Evolutionary conservation across 75 land plant genomes (phyloP).

Genomic region (Pseudotsuga menziesii): DNA sequence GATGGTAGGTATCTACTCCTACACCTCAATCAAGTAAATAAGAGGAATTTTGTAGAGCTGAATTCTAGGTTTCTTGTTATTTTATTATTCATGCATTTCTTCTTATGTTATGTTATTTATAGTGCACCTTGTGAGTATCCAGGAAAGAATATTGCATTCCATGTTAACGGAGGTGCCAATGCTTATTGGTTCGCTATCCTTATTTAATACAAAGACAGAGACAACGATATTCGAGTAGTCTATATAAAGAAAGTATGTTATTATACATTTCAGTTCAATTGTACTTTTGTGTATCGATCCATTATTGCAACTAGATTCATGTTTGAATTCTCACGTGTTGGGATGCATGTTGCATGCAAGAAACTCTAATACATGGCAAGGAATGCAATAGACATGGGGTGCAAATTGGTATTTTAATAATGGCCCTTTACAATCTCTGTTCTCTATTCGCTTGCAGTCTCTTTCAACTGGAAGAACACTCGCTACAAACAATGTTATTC

Average conservation of each 20-base stretch:
- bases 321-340: too few species aligned
- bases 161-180: constrained; percentile 75
- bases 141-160: constrained; percentile 67
- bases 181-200: constrained; percentile 71
- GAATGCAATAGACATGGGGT: constrained; percentile 54
- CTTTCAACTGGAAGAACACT: constrained; percentile 21
- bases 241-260: background rate
- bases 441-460: constrained; percentile 40
- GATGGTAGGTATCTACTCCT: too few species aligned
- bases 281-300: too few species aligned
- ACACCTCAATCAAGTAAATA: too few species aligned
- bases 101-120: too few species aligned
- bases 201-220: constrained; percentile 27
- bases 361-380: constrained; percentile 19
- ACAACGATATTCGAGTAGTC: constrained; percentile 38
- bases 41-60: too few species aligned
- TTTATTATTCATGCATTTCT: too few species aligned
- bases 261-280: background rate
- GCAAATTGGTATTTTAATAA: constrained; percentile 39
- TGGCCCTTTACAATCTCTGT: constrained; percentile 31
- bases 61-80: too few species aligned
- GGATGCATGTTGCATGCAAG: background rate
- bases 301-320: too few species aligned
- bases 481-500: constrained; percentile 45
- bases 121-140: constrained; percentile 63